Evolutionary conservation across 495 filamentous ascomycete genomes (phyloP), one percentile per base, ranked within the genome.

Genomic region (Neurospora sp.): DNA sequence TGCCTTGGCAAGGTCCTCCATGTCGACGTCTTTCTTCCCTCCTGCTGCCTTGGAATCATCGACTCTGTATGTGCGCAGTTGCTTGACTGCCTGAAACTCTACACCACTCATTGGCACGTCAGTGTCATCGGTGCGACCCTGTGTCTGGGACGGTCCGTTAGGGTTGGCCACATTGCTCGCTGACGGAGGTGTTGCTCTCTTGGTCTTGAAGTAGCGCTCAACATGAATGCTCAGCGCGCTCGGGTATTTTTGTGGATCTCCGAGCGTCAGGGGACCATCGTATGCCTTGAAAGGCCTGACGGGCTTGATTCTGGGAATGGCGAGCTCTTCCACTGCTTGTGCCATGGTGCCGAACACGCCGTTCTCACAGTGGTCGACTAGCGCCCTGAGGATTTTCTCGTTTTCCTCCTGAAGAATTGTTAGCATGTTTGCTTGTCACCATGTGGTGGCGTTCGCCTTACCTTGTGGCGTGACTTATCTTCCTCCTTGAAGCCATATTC

Each of bases 401-500:
- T 96, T 97, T 44, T 84, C 66, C 62, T 69, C 73, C 75, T 76
- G 69, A 4, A 1, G 37, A 31, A 27, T 35, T 38, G 9, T 73
- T 39, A 74, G 66, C 23, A 62, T 48, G 18, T 39, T 69, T 5
- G 31, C 0, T 27, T 8, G 6, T 11, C 12, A 18, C 27, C 12
- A 31, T 70, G 27, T 72, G 31, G n/a, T 40, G 27, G 27, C 27
- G 39, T 69, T 1, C n/a, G 48, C 35, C 62, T 39, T 76, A 90
- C 88, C 86, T 98, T 98, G 72, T 79, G 74, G 4, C 76, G 73
- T 70, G 88, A 84, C 81, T 99, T 99, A 76, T 92, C 89, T 81
- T 99, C 95, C 84, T 99, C 95, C 80, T 95, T 96, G 77, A 93
- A 91, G 38, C 94, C 94, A 77, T 90, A 97, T 39, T 97, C 94